Conservation (phyloP, 148 eudicot species). For the Rhododendron kiyosumense region DNA sequence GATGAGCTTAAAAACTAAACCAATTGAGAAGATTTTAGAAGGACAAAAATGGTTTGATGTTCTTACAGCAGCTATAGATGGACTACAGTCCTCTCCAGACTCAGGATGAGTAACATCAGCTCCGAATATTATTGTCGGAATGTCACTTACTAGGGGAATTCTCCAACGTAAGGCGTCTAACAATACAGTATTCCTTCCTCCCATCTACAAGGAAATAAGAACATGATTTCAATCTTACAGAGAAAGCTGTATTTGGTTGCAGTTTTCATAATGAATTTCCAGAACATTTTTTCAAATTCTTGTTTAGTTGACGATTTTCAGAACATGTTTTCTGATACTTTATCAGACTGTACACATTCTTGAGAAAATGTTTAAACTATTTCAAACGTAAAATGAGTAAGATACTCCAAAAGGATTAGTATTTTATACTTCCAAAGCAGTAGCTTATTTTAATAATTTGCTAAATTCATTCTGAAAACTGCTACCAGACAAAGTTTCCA, state of each 20-base stretch:
- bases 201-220: constrained; percentile 38
- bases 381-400: not conserved
- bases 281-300: not conserved
- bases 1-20: not conserved
- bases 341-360: not conserved
- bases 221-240: not conserved
- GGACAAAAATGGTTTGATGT: not conserved
- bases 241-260: not conserved
- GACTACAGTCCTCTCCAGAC: constrained; percentile 81
- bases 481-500: not conserved
- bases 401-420: not conserved
- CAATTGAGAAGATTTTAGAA: not conserved
- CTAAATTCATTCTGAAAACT: not conserved
- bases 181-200: constrained; percentile 87
- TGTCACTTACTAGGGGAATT: constrained; percentile 82
- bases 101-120: constrained; percentile 97
- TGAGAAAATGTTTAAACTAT: not conserved
- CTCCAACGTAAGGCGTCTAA: constrained; percentile 62
- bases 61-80: constrained; percentile 90
- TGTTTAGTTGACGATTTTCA: not conserved
- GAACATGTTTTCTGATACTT: not conserved
- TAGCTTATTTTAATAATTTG: not conserved
- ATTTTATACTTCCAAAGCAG: not conserved
- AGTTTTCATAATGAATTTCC: not conserved
- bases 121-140: constrained; percentile 87